A percentile compares a stretch with the other conserved stretches of the same genome.
These are phyloP conservation scores for Paramecium primaurelia DNA, from an alignment of 73 alveolate genomes.

Conservation along the genomic window DNA sequence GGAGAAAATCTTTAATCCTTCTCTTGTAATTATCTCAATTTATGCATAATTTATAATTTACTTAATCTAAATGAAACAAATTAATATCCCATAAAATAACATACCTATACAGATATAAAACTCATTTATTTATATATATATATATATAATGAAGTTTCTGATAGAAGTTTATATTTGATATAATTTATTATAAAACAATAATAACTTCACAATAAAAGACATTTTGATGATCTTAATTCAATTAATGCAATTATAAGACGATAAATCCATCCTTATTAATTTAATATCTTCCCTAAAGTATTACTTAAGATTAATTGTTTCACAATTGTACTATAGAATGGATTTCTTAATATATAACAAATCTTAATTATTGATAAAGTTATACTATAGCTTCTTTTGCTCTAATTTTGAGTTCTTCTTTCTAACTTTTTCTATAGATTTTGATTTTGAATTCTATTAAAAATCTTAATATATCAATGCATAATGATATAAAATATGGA, in stretches of 20 bases:
- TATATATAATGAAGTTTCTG: not conserved
- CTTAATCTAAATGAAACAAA: not conserved
- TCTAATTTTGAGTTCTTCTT: not conserved
- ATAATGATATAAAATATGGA: not conserved
- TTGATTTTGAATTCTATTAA: slow-evolving; percentile 9
- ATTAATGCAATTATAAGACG: not conserved
- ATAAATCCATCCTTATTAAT: not conserved
- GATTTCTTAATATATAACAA: not conserved
- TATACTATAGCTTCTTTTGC: not conserved
- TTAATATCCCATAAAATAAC: not conserved
- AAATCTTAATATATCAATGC: not conserved
- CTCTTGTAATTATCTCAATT: not conserved
- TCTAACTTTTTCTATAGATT: not conserved
- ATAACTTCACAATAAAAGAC: not conserved
- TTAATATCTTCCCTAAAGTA: not conserved
- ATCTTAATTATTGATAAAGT: not conserved
- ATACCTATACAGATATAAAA: not conserved
- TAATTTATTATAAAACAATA: not conserved
- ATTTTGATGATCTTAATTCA: slow-evolving; percentile 44
- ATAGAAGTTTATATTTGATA: not conserved
- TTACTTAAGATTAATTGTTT: not conserved
- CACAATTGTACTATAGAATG: not conserved
- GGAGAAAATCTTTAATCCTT: not conserved
- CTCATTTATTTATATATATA: not conserved
- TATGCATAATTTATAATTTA: not conserved